Evolutionary conservation across 179 eudicot species (phyloP).

Genomic region (Beta corolliflora): DNA sequence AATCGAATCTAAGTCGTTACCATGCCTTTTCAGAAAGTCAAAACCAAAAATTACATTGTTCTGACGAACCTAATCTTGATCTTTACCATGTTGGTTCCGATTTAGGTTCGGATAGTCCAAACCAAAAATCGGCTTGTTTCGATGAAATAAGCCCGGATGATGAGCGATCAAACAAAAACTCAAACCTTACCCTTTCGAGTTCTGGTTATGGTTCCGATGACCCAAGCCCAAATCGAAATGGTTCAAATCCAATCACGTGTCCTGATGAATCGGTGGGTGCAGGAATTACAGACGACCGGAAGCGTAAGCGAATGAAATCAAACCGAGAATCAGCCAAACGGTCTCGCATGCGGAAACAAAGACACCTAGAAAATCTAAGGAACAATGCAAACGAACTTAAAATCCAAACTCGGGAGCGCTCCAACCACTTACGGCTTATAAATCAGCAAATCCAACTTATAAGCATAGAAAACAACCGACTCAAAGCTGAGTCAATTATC

Average conservation of each 20-base stretch:
- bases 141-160: slow-evolving; percentile 1
- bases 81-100: slow-evolving; percentile 22
- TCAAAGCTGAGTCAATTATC: slow-evolving; percentile 46
- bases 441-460: slow-evolving; percentile 40
- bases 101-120: slow-evolving; percentile 27
- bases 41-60: slow-evolving; percentile 10
- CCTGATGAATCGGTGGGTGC: slow-evolving; percentile 8
- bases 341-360: slow-evolving; percentile 80
- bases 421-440: slow-evolving; percentile 50
- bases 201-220: slow-evolving; percentile 27
- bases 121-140: slow-evolving; percentile 12
- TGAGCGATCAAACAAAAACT: slow-evolving; percentile 5
- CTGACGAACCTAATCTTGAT: neutral
- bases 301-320: slow-evolving; percentile 69
- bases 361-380: slow-evolving; percentile 67
- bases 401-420: slow-evolving; percentile 52
- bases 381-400: slow-evolving; percentile 47
- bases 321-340: slow-evolving; percentile 86
- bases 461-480: slow-evolving; percentile 51
- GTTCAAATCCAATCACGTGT: slow-evolving; percentile 21
- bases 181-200: slow-evolving; percentile 13
- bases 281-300: slow-evolving; percentile 46
- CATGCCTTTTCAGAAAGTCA: neutral
- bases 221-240: slow-evolving; percentile 21
- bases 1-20: neutral